Evolutionary conservation across 768 basidiomycete genomes (phyloP).

Genomic region (Agaricus subrufescens): DNA sequence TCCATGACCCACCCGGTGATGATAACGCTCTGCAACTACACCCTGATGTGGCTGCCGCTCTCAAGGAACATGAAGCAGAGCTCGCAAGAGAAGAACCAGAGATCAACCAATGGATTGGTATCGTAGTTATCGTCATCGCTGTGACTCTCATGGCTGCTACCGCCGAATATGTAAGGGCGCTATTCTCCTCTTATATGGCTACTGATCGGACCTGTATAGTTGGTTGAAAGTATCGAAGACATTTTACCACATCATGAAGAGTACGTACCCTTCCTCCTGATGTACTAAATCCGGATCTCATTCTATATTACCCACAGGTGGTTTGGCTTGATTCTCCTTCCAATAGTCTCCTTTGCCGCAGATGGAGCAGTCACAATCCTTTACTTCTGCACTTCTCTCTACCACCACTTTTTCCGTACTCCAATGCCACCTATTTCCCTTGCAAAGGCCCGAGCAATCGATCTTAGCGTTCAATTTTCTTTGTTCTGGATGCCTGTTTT

Average conservation of each 20-base stretch:
- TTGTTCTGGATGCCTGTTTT: constrained; percentile 79
- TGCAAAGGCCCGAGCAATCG: constrained; percentile 67
- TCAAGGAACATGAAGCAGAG: constrained; percentile 34
- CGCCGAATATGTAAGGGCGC: constrained; percentile 56
- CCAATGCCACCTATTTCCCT: constrained; percentile 47
- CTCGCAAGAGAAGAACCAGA: constrained; percentile 41
- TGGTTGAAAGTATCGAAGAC: constrained; percentile 61
- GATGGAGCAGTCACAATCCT: constrained; percentile 59
- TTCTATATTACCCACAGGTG: constrained; percentile 33
- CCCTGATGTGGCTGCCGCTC: constrained; percentile 39
- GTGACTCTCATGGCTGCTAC: constrained; percentile 64
- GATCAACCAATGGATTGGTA: constrained; percentile 60
- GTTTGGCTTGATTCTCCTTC: constrained; percentile 72
- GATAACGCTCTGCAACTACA: constrained; percentile 37
- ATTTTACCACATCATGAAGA: constrained; percentile 42
- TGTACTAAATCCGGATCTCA: background rate
- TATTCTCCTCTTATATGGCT: background rate
- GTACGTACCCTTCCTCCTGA: constrained; percentile 25
- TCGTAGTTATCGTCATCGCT: constrained; percentile 44
- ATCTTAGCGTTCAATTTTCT: constrained; percentile 73
- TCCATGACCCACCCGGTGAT: constrained; percentile 67
- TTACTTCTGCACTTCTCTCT: constrained; percentile 46
- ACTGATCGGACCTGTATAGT: constrained; percentile 24
- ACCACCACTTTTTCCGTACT: constrained; percentile 34
- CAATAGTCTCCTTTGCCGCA: constrained; percentile 68